A percentile compares a stretch with the other conserved stretches of the same genome.
These are phyloP conservation scores for Cladosporium sp. DNA, from an alignment of 2,329 filamentous ascomycete genomes.

Conservation along the genomic window DNA sequence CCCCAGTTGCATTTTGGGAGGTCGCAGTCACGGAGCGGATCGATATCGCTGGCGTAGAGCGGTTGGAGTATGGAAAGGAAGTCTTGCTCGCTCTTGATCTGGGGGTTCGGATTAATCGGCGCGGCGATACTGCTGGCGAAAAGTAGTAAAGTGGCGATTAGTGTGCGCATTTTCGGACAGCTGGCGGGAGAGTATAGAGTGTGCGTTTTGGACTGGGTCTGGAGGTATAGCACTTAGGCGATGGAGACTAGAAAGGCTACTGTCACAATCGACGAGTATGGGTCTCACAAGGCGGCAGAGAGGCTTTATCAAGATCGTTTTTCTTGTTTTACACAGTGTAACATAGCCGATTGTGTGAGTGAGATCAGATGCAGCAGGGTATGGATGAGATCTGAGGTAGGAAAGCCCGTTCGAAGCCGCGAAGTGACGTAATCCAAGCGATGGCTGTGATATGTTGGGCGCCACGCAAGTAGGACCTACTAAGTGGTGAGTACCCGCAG, in stretches of 20 bases:
- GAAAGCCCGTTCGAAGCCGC: neutral
- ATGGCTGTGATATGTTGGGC: too few species aligned
- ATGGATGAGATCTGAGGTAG: neutral
- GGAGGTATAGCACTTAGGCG: neutral
- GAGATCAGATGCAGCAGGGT: neutral
- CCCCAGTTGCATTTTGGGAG: neutral
- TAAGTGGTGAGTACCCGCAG: too few species aligned
- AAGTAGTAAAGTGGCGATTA: neutral
- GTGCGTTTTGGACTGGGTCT: neutral
- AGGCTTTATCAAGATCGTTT: neutral
- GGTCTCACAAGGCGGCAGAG: neutral
- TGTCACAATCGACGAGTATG: neutral
- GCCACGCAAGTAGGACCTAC: too few species aligned
- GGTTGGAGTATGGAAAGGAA: neutral
- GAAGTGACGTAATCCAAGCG: neutral
- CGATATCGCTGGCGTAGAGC: neutral
- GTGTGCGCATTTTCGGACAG: neutral
- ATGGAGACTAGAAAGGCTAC: neutral
- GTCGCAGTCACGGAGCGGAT: neutral
- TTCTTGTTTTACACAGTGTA: neutral
- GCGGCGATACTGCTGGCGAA: neutral
- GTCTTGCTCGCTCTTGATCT: neutral
- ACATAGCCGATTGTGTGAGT: neutral
- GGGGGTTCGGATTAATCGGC: neutral
- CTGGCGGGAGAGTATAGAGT: neutral